Evolutionary conservation across 257 asterid species (phyloP).

Genomic region (Nicotiana obtusifolia): DNA sequence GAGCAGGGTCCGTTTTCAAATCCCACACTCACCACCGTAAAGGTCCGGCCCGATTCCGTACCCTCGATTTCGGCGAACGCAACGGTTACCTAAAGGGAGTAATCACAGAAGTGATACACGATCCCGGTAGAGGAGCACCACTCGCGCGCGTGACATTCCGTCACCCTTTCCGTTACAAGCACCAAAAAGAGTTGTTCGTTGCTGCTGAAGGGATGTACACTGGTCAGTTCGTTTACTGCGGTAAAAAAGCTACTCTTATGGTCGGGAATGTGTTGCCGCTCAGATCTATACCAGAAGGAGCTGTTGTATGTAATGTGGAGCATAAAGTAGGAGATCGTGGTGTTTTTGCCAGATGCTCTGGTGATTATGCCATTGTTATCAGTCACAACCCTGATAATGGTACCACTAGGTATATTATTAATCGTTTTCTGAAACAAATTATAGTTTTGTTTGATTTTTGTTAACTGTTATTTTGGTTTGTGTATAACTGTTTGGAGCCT

Average conservation of each 20-base stretch:
- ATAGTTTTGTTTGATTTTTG: too few relatives aligned
- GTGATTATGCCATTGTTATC: slow-evolving; percentile 30
- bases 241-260: slow-evolving; percentile 27
- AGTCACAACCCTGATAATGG: slow-evolving; percentile 30
- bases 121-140: slow-evolving; percentile 32
- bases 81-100: slow-evolving; percentile 28
- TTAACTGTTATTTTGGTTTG: too few relatives aligned
- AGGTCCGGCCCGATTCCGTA: slow-evolving; percentile 28
- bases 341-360: slow-evolving; percentile 22
- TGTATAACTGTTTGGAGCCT: too few relatives aligned
- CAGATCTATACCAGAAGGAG: slow-evolving; percentile 28
- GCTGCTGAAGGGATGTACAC: slow-evolving; percentile 20
- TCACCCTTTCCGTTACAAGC: slow-evolving; percentile 24
- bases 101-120: slow-evolving; percentile 26
- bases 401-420: slow-evolving; percentile 15
- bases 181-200: slow-evolving; percentile 23
- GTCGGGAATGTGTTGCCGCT: slow-evolving; percentile 28
- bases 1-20: slow-evolving; percentile 29
- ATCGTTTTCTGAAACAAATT: too few relatives aligned
- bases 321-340: slow-evolving; percentile 28
- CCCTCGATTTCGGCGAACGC: slow-evolving; percentile 28
- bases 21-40: slow-evolving; percentile 31
- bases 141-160: slow-evolving; percentile 24
- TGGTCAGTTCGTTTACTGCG: slow-evolving; percentile 24
- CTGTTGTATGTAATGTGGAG: slow-evolving; percentile 26